Base-by-base conservation (phyloP, 805 yeast genomes). In the Zygosaccharomyces gambellarensis region DNA sequence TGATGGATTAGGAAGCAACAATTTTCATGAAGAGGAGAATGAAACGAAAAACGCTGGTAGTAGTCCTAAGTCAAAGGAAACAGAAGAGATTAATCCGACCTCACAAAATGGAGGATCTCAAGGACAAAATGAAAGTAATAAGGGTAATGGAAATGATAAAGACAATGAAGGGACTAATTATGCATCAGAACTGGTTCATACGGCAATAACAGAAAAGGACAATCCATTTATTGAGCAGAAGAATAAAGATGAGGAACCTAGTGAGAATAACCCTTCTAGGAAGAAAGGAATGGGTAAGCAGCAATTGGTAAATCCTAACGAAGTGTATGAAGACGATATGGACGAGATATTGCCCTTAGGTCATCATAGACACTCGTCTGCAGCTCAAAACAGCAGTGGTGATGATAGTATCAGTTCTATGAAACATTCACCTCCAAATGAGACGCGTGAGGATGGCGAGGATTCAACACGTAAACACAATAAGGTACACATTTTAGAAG, bases 301-400 rank as follows among this genome's bases (percentile, higher is more conserved):
- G 8, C 41, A 38, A 11, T 34, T 51, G 46, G 41, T 51, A 19
- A 53, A 53, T 22, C 56, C 67, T 1, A 55, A 55, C 36, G 54
- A 51, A 34, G 68, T 60, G 2, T 65, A 65, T 43, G 52, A 63
- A 43, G 68, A 67, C 6, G 68, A 62, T 14, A 22, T 53, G 34
- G 62, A 57, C 39, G 46, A 54, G 5, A 43, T 63, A n/a, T 31
- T 48, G n/a, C 48, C 56, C 8, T 21, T 49, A 19, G 46, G 43
- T 27, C 36, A 47, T 12, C 45, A 21, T 9, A 29, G 45, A 17
- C 42, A 30, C 12, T 27, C 49, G 11, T 40, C 49, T 10, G 36
- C 36, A 9, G 30, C 56, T n/a, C 57, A 44, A 38, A 45, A 45
- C 10, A 51, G 54, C 32, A 55, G 56, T 34, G 52, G 53, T 21